phyloP scores from a whole-genome alignment of 2,329 filamentous ascomycete species.

The Aspergillus thermomutatus region DNA sequence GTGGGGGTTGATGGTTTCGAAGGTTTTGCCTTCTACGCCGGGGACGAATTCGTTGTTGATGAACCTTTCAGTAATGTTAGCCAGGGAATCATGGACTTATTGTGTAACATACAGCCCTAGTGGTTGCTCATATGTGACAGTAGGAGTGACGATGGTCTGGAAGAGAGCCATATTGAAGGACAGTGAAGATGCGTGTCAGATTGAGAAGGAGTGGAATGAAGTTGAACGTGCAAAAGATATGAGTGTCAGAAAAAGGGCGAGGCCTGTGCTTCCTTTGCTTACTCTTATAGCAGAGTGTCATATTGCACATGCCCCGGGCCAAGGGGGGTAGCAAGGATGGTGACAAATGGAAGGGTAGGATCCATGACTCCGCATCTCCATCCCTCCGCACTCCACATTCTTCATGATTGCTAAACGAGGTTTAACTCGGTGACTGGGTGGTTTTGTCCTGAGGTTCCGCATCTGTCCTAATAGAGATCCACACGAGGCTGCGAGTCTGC shows the following conservation, averaged over 20 bases:
- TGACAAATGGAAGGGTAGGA: neutral
- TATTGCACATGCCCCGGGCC: neutral
- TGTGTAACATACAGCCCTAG: constrained; percentile 31
- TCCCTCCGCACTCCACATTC: neutral
- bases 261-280: neutral
- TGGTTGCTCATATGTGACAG: constrained; percentile 37
- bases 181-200: neutral
- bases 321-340: neutral
- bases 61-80: constrained; percentile 39
- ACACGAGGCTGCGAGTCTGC: neutral
- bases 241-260: neutral
- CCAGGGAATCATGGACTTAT: neutral
- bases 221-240: neutral
- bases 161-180: constrained; percentile 30
- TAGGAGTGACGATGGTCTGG: constrained; percentile 35
- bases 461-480: neutral
- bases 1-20: constrained; percentile 86
- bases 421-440: neutral
- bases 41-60: constrained; percentile 59
- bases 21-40: constrained; percentile 79
- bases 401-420: neutral
- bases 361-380: neutral
- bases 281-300: neutral
- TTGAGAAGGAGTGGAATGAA: neutral
- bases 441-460: neutral